Base-by-base conservation (phyloP, 2,329 filamentous ascomycete genomes). In the Tolypocladium tundrense region DNA sequence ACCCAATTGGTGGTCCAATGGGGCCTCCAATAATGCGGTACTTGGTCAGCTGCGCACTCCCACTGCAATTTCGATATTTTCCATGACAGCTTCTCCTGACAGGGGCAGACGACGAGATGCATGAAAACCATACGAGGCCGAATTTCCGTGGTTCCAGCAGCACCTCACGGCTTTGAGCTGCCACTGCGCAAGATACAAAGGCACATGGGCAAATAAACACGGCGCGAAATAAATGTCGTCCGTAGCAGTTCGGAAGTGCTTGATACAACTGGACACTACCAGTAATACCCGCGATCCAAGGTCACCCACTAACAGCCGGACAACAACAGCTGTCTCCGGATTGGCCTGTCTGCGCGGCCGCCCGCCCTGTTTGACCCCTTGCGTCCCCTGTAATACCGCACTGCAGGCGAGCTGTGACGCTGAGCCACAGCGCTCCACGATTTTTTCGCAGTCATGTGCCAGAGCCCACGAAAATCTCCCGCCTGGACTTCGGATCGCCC, bases 401-500 rank as follows among this genome's bases (percentile, higher is more conserved):
- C 24, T 19, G 14, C 16, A 9, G 45, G 45, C 24, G 24, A 48
- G 45, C 45, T 33, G 45, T 7, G 27, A 50, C 27, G 16, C 45
- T 50, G 16, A 19, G 16, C 40, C 19, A 33, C 31, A 33, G 39
- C 39, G 39, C 53, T 31, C 50, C 53, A 24, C 45, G 45, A 35
- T 56, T 59, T 56, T 59, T 39, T 35, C n/a, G 19, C 59, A 43
- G 54, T 62, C 59, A 62, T 59, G 60, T 60, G 60, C 59, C 56
- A 54, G 52, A 52, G 48, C 48, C 37, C 56, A 62, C 61, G 59
- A 63, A 59, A 61, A 61, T 56, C 52, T 60, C 55, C 58, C 61
- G 60, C 48, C 58, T 39, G 21, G 3, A 37, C 31, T 45, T 55
- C 53, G 58, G 60, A 60, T 61, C 58, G 51, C 50, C 52, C 59